Evolutionary conservation across 371 early-diverging fungal species (phyloP).

Genomic region (Nosema granulosis): DNA sequence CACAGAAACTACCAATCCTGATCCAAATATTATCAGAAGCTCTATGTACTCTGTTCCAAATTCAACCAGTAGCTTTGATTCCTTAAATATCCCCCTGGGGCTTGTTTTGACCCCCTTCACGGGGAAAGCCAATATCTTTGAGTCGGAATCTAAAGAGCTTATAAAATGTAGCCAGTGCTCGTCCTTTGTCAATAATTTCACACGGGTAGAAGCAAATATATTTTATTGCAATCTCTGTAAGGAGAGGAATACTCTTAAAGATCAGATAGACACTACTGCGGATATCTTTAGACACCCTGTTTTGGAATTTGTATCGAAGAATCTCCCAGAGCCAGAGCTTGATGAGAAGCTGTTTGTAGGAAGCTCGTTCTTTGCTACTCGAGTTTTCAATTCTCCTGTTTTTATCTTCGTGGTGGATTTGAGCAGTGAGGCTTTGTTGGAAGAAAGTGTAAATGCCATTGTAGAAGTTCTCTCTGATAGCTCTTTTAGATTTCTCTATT

Average conservation of each 20-base stretch:
- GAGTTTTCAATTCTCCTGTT: constrained; percentile 21
- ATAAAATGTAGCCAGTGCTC: constrained; percentile 59
- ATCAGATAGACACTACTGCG: background rate
- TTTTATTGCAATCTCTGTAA: constrained; percentile 66
- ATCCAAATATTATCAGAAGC: constrained; percentile 50
- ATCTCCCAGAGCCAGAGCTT: too few relatives aligned
- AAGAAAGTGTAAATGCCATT: constrained; percentile 18
- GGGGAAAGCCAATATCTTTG: constrained; percentile 35
- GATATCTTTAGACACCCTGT: constrained; percentile 19
- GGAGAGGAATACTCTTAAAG: background rate
- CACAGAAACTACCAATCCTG: constrained; percentile 47
- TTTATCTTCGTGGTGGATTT: constrained; percentile 57
- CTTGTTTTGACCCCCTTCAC: constrained; percentile 62
- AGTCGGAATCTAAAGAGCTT: constrained; percentile 15
- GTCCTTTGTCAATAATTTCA: constrained; percentile 47
- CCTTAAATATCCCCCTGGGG: constrained; percentile 59
- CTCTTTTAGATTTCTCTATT: constrained; percentile 44
- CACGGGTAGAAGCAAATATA: background rate
- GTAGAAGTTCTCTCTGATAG: constrained; percentile 14
- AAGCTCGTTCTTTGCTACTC: constrained; percentile 7
- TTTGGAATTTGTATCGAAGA: constrained; percentile 1
- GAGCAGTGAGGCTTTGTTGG: background rate
- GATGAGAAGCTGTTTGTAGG: constrained; percentile 1
- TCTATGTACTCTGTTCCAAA: constrained; percentile 65
- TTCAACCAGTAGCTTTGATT: constrained; percentile 52